Evolutionary conservation across 2,329 filamentous ascomycete species (phyloP), one percentile per base, ranked within the genome.

Genomic region (Pleomassaria siparia): DNA sequence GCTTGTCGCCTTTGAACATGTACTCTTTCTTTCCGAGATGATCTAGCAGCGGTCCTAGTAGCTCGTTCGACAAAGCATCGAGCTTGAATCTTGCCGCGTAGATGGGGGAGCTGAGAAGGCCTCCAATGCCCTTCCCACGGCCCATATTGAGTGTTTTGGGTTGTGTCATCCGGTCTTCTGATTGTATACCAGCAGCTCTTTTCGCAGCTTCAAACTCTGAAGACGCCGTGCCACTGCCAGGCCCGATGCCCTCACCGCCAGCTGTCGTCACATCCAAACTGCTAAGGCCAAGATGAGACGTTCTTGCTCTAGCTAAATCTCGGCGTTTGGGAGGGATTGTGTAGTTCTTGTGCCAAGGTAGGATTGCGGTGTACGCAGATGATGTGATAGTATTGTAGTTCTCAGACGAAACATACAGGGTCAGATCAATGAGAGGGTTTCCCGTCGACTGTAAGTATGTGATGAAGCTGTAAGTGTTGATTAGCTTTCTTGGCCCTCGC

Each of bases 301-400:
- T 91, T 54, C 86, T 80, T 53, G 77, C 72, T 62, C 87, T 81
- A 24, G 91, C 91, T 29, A 83, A 78, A 10, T 84, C 77, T 41
- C 91, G 87, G 44, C 90, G 77, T 46, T 82, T 77, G 0, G 88
- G 85, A 2, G 91, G 91, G 4, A 95, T 78, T 33, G 88, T 87
- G 82, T 94, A 99, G 60, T 91, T 91, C 53, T 91, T 80, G 15
- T 94, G 91, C 78, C 94, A 95, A 32, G 87, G 83, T 30, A 97
- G 82, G 47, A 96, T 81, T 5, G 77, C 75, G 56, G 86, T 89
- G 73, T 91, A 96, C 29, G 89, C 86, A 2, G 90, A 88, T 13
- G 90, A 84, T 3, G 91, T 96, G 40, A 80, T 75, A 35, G 80
- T 76, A 46, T 84, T 79, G 81, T 94, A 99, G 75, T 97, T 96